Evolutionary conservation across 441 rosid genomes (phyloP), one percentile per base, ranked within the genome.

Genomic region (Gossypium trilobum): DNA sequence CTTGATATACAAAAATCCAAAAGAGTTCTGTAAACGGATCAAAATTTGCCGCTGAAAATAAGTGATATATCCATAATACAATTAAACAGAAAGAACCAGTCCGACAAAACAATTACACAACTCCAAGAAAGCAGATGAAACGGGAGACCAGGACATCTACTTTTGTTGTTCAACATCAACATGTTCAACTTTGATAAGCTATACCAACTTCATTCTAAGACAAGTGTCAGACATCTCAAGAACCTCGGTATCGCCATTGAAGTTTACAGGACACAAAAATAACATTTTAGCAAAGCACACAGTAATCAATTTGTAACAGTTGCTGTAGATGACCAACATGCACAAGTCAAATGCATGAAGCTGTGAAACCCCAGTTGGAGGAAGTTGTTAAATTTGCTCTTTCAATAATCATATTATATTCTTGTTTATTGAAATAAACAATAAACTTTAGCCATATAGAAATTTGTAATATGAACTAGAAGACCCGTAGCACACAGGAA

Each of bases 1-100:
- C 68, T 67, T 31, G 75, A 62, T 13, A 19, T 46, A 59, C 33
- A 27, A 51, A 74, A 68, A 55, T 72, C 72, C 61, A 63, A 17
- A 36, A 36, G 42, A 33, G 57, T 42, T 58, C 62, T 0, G 19
- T 42, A 60, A 73, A 17, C 7, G 58, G n/a, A 57, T 5, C 50
- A 27, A 71, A 29, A 0, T 44, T 71, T 20, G 14, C 56, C 22
- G 27, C 27, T 17, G 25, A 33, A 72, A 65, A 36, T 56, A 27
- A 20, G 36, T 48, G 72, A 23, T 36, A 14, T 22, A 11, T 61
- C 1, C 23, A 39, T 25, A 25, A 29, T 29, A 44, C 39, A 16
- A 27, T 16, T 0, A 33, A 52, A 54, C 36, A 13, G 22, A 54
- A 5, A n/a, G 56, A 10, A 70, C 36, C 19, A 19, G 11, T 33